Evolutionary conservation across 2,329 filamentous ascomycete species (phyloP).

Genomic region (Thielaviopsis cerberus): DNA sequence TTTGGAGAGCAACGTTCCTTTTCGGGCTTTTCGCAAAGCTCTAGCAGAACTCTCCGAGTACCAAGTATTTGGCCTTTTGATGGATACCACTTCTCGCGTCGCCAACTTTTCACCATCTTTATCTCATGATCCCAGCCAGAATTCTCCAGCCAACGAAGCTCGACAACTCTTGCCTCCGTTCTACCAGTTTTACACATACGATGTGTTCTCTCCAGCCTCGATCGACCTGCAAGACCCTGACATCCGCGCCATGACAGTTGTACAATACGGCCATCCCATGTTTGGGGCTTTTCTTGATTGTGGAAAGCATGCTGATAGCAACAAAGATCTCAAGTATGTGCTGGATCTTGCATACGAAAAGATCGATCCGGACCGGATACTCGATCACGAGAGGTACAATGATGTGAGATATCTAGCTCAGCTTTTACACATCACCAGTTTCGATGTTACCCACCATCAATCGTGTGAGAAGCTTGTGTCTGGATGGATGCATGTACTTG

Average conservation of each 20-base stretch:
- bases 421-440: not conserved
- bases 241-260: not conserved
- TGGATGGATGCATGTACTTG: not conserved
- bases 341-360: not conserved
- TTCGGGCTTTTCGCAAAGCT: not conserved
- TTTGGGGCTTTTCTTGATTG: not conserved
- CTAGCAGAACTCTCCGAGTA: not conserved
- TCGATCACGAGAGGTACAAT: not conserved
- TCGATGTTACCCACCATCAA: not conserved
- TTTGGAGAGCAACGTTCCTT: too few relatives aligned
- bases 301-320: not conserved
- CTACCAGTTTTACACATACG: not conserved
- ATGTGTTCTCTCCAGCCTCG: not conserved
- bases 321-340: not conserved
- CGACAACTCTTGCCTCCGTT: not conserved
- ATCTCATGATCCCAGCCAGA: not conserved
- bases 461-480: not conserved
- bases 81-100: not conserved
- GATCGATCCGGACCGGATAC: not conserved
- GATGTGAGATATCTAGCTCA: not conserved
- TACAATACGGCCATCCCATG: not conserved
- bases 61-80: not conserved
- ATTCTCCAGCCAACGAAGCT: not conserved
- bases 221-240: not conserved
- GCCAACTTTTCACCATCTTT: not conserved